Base-by-base conservation (phyloP, 31 red algal species). In the Odonthalia washingtoniensis region DNA sequence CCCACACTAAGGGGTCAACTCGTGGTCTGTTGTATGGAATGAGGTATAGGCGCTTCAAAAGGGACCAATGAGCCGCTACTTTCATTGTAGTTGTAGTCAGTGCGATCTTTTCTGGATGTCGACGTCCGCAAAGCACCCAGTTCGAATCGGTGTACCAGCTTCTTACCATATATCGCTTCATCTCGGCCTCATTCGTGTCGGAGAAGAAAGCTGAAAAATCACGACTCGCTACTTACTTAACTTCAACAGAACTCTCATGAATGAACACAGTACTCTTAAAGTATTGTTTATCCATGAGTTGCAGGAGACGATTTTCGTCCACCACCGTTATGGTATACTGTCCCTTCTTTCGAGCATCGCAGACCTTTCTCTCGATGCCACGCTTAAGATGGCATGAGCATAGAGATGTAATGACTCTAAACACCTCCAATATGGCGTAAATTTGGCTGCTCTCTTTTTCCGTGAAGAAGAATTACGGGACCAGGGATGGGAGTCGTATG, bases 1-100 rank as follows among this genome's bases (percentile, higher is more conserved):
- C 31, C 17, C 9, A 49, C 6, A 77, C 46, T 3, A 63, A n/a
- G 6, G 57, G 4, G 18, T 61, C 76, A 3, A 60, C 26, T 49
- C 76, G 76, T 12, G 76, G 76, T 18, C 76, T 30, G 76, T 80
- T 63, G 40, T 80, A 80, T 12, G 38, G 52, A 4, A 27, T 46
- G 30, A 80, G 76, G 12, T 74, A 40, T 4, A 74, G 12, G 3
- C 70, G 4, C 30, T 74, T 74, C 31, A 74, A 36, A 14, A 40
- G 35, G 3, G 70, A 74, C 70, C 70, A 37, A 41, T 40, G 70
- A 4, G 70, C 70, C 30, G 32, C 70, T n/a, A 74, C 70, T 36
- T 40, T 40, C 70, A 74, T 40, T 4, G 70, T 74, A 14, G 32
- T 74, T 41, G 26, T 74, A 2, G 70, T n/a, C 32, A 74, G 34